Evolutionary conservation across 805 yeast species (phyloP), one percentile per base, ranked within the genome.

Genomic region (Candida palmyrensis): DNA sequence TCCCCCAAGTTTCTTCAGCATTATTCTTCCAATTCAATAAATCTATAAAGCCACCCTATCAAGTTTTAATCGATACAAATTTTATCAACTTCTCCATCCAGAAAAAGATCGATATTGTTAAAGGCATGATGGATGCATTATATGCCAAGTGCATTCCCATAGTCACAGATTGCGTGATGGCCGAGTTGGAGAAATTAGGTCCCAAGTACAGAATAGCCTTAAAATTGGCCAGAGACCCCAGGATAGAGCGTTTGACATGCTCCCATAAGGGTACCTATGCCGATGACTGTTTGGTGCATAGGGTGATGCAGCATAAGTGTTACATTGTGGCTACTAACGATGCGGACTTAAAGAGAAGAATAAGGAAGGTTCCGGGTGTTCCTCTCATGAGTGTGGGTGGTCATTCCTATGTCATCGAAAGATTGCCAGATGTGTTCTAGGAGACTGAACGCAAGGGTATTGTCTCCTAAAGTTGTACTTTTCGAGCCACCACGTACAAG

Each of bases 21-120:
- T 70, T 92, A 27, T 92, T 92, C 58, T 92, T 92, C 70, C 96
- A 90, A 56, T 90, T 77, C 56, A 92, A 92, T 55, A 82, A 80
- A 55, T 87, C 97, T 12, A 85, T 92, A 44, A 87, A 85, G 57
- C 98, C 98, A n/a, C 98, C 98, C 28, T 92, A 92, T 53, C 97
- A 92, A 57, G 90, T 92, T 4, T 71, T 92, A 13, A 80, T 92
- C 32, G 98, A 92, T 77, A 92, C 98, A 18, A 92, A 92, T 68
- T 92, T 92, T 62, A 85, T 92, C 59, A 92, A 92, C 66, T 89
- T 89, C 61, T 85, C 96, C 42, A 90, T 92, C 44, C 97, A 88
- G 57, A 92, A 92, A 66, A 92, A 92, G 52, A 79, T 92, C 35
- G 98, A 92, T 55, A 67, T 92, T 7, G 89, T 87, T n/a, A 75